These are phyloP conservation scores for Solanum peruvianum DNA, from an alignment of 257 asterid genomes.

Conservation along the genomic window DNA sequence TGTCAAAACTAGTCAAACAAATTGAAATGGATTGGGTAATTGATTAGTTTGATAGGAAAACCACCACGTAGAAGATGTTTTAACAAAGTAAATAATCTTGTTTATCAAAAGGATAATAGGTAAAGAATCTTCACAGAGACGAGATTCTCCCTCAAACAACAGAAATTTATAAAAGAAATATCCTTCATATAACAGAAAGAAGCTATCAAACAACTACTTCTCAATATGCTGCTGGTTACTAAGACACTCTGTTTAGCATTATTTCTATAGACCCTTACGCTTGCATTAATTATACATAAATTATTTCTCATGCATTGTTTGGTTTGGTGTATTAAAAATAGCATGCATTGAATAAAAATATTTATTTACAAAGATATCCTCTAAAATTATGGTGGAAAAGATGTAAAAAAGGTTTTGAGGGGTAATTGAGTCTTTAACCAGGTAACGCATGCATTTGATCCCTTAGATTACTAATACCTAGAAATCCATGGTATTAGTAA, in stretches of 20 bases:
- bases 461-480: neutral
- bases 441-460: neutral
- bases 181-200: neutral
- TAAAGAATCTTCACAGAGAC: neutral
- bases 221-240: neutral
- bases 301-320: neutral
- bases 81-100: neutral
- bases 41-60: neutral
- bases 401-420: neutral
- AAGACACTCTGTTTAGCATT: too few relatives aligned
- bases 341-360: neutral
- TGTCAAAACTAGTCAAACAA: neutral
- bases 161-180: neutral
- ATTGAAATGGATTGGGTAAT: neutral
- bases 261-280: neutral
- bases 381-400: neutral
- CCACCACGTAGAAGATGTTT: neutral
- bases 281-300: neutral
- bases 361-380: neutral
- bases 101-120: neutral
- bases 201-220: neutral
- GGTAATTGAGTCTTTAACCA: neutral
- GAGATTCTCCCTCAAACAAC: neutral
- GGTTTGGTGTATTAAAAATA: neutral
- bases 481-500: neutral